phyloP scores from a whole-genome alignment of 768 basidiomycete species.

The Rhizopogon sp. region DNA sequence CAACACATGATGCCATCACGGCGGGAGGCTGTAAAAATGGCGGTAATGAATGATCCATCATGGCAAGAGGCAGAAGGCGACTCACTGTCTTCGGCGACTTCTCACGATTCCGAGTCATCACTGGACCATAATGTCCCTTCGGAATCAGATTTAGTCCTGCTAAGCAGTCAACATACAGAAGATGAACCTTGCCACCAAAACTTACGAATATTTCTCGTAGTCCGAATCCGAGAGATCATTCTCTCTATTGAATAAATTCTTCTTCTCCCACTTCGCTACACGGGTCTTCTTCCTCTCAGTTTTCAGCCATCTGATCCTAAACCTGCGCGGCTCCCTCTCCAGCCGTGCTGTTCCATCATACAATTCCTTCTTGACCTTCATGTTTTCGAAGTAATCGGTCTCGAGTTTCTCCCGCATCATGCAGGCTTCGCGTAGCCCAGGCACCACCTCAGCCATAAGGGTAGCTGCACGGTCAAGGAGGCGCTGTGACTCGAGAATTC shows the following conservation, averaged over 20 bases:
- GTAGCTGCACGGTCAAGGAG: constrained; percentile 14
- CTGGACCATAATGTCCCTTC: constrained; percentile 4
- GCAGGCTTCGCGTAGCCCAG: constrained; percentile 14
- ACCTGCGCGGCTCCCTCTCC: constrained; percentile 16
- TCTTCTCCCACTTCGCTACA: constrained; percentile 15
- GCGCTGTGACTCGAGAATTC: constrained; percentile 14
- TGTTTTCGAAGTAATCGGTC: constrained; percentile 16
- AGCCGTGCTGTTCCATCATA: constrained; percentile 27
- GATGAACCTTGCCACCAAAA: neutral
- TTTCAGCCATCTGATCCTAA: constrained; percentile 20
- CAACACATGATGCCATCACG: too few species aligned
- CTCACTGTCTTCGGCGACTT: too few species aligned
- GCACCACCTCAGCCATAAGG: constrained; percentile 10
- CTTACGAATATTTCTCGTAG: constrained; percentile 20
- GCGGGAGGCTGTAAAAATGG: too few species aligned
- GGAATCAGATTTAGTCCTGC: constrained; percentile 1
- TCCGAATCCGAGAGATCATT: constrained; percentile 11
- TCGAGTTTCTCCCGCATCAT: constrained; percentile 24
- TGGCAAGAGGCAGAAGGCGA: too few species aligned
- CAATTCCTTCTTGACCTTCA: constrained; percentile 26
- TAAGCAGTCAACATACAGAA: neutral
- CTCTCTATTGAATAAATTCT: constrained; percentile 8
- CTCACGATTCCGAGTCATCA: neutral
- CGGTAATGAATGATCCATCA: neutral
- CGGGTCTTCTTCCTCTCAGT: constrained; percentile 13